Evolutionary conservation across 108 stramenopile species (phyloP), one percentile per base, ranked within the genome.

Genomic region (Skeletonema tropicum): DNA sequence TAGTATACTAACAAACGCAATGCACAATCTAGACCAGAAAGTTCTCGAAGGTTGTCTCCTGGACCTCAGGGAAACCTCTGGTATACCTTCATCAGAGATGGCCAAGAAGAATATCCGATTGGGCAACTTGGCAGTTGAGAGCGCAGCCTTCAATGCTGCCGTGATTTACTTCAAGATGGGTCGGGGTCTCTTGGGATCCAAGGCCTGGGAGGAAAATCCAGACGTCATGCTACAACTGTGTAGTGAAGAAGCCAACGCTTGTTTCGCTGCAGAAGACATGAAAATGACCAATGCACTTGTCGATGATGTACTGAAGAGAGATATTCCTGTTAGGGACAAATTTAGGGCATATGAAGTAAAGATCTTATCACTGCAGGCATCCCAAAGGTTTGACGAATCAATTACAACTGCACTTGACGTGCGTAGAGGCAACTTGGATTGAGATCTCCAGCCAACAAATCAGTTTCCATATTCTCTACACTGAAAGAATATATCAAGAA

Each of bases 171-270:
- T 57, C 8, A 19, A 25, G 55, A 25, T 25, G 55, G 55, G 55
- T 19, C 55, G 55, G 55, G 55, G 23, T 6, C 55, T 57, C 21
- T 25, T 57, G 19, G 55, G 55, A 19, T 3, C 19, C 55, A 57
- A 57, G 19, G 55, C 55, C 19, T 57, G 55, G 55, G 55, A 57
- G 55, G 55, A 57, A 25, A 25, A 57, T 25, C 55, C 21, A 1
- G 8, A 57, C 55, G 23, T 9, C 1, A 57, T 57, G 23, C 21
- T 57, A 25, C 21, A 19, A 9, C 55, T 57, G 8, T 57, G 55
- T 9, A 57, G 55, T 25, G 55, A 57, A 25, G 55, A 57, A 57
- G 55, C 55, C 19, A 57, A 57, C 55, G 55, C 55, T 23, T 57
- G 55, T 9, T 57, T 57, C 55, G 55, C 23, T 5, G 3, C 23